phyloP scores from a whole-genome alignment of 129 eudicot genomes.

The Flaveria sonorensis region DNA sequence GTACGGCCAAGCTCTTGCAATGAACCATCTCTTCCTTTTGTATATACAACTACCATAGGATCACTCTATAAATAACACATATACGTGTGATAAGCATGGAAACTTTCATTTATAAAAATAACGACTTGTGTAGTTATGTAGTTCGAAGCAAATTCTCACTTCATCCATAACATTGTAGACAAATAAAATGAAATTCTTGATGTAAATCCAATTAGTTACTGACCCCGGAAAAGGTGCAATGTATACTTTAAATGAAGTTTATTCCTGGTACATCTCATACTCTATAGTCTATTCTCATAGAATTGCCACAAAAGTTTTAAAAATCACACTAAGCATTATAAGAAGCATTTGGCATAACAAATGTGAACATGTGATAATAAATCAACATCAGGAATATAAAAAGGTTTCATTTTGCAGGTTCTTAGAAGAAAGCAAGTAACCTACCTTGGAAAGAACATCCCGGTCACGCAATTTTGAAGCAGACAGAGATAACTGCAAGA shows the following conservation, averaged over 20 bases:
- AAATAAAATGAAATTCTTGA: neutral
- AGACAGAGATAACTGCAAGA: constrained; percentile 81
- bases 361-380: neutral
- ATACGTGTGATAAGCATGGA: constrained; percentile 27
- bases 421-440: constrained; percentile 22
- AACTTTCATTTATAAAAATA: constrained; percentile 27
- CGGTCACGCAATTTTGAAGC: constrained; percentile 85
- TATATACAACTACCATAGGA: constrained; percentile 84
- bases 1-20: constrained; percentile 95
- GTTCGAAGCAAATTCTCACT: constrained; percentile 13
- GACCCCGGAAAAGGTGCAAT: constrained; percentile 1
- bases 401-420: neutral
- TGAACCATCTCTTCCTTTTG: constrained; percentile 74
- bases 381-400: neutral
- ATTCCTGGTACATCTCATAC: constrained; percentile 3
- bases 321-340: constrained; percentile 13
- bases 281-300: constrained; percentile 9
- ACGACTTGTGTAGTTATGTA: constrained; percentile 21
- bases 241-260: neutral
- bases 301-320: neutral
- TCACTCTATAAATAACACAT: constrained; percentile 72
- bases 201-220: neutral
- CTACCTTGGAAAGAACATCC: constrained; percentile 93
- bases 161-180: neutral
- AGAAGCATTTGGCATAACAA: constrained; percentile 6